Evolutionary conservation across 495 filamentous ascomycete species (phyloP).

Genomic region (Endocarpon pusillum): DNA sequence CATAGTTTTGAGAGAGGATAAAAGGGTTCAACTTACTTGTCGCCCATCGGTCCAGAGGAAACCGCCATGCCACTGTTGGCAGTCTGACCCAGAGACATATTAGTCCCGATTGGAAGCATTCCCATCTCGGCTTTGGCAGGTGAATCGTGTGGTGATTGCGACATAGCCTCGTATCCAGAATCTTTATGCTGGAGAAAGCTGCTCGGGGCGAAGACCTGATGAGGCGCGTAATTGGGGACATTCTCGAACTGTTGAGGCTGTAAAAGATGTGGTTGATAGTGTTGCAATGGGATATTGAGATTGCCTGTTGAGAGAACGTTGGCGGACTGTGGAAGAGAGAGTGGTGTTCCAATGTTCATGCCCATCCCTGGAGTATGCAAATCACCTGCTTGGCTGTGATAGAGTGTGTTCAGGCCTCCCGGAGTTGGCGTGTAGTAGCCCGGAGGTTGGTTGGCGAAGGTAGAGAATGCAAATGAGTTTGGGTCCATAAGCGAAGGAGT

Average conservation of each 20-base stretch:
- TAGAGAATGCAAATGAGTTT: slow-evolving; percentile 59
- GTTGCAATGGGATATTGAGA: slow-evolving; percentile 35
- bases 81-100: slow-evolving; percentile 23
- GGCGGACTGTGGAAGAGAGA: slow-evolving; percentile 55
- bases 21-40: slow-evolving; percentile 21
- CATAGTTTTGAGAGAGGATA: slow-evolving; percentile 21
- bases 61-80: slow-evolving; percentile 16
- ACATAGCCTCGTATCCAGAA: slow-evolving; percentile 61
- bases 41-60: slow-evolving; percentile 19
- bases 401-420: slow-evolving; percentile 63
- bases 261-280: slow-evolving; percentile 39
- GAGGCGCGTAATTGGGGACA: slow-evolving; percentile 53
- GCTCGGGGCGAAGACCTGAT: slow-evolving; percentile 57
- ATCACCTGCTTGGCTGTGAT: slow-evolving; percentile 73
- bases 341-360: slow-evolving; percentile 64
- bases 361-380: slow-evolving; percentile 71
- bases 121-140: slow-evolving; percentile 31
- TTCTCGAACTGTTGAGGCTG: slow-evolving; percentile 54
- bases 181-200: slow-evolving; percentile 56
- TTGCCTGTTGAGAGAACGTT: slow-evolving; percentile 37
- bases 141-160: slow-evolving; percentile 42
- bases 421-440: slow-evolving; percentile 84
- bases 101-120: slow-evolving; percentile 13
- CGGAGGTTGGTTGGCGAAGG: slow-evolving; percentile 59
- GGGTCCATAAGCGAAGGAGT: slow-evolving; percentile 79